Conservation (phyloP, 176 grass and related monocot genomes). For the Musa beccarii region DNA sequence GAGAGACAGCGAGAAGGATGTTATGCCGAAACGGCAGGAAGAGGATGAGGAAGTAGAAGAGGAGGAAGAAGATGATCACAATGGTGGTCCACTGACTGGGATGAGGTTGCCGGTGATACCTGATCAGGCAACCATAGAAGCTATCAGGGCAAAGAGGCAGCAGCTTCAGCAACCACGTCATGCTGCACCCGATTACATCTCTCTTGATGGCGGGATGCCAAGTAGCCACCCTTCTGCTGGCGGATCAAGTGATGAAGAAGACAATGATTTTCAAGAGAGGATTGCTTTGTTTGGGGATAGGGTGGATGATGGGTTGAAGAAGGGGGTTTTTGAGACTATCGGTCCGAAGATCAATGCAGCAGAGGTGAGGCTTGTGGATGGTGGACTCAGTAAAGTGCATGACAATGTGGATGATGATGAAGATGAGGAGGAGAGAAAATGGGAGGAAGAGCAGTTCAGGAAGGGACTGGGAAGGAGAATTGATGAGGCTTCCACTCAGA, state of each 20-base stretch:
- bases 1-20: constrained; percentile 6
- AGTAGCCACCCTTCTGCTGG: constrained; percentile 47
- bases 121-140: constrained; percentile 71
- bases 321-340: constrained; percentile 47
- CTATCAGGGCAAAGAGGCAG: constrained; percentile 75
- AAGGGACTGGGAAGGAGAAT: constrained; percentile 69
- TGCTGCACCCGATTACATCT: constrained; percentile 71
- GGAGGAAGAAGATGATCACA: constrained; percentile 24
- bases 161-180: constrained; percentile 75
- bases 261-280: constrained; percentile 50
- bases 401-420: constrained; percentile 42
- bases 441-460: constrained; percentile 93
- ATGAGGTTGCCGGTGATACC: constrained; percentile 47
- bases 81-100: constrained; percentile 14
- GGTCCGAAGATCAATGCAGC: constrained; percentile 34
- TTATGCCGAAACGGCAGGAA: constrained; percentile 13
- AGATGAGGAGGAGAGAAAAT: constrained; percentile 76
- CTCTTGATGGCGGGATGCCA: constrained; percentile 63
- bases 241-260: constrained; percentile 85
- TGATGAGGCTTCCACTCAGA: constrained; percentile 47
- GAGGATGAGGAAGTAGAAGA: constrained; percentile 28
- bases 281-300: constrained; percentile 62
- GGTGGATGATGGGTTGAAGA: constrained; percentile 27
- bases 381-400: constrained; percentile 29
- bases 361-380: constrained; percentile 27